These are phyloP conservation scores for Colletotrichum simmondsii DNA, from an alignment of 2,329 filamentous ascomycete species.

Conservation along the genomic window DNA sequence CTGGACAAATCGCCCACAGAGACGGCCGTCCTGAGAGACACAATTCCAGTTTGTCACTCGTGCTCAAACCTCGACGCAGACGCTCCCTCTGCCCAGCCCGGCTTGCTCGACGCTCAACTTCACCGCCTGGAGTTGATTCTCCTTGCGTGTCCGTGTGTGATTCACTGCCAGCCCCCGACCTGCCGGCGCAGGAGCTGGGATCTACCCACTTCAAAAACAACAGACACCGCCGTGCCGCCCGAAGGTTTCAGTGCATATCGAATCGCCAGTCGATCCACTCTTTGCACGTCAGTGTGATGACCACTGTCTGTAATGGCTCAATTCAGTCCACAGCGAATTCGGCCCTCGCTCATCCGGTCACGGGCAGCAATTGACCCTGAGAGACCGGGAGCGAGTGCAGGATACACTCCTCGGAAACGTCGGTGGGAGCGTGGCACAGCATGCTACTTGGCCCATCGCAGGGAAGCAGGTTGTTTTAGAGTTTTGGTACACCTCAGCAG, in stretches of 20 bases:
- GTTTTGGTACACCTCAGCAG: slow-evolving; percentile 17
- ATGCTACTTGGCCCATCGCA: neutral
- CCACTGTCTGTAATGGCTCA: slow-evolving; percentile 11
- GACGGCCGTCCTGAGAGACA: slow-evolving; percentile 3
- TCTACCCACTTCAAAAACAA: slow-evolving; percentile 6
- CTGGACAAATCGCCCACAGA: slow-evolving; percentile 7
- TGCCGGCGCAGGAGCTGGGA: slow-evolving; percentile 24
- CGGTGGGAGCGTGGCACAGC: neutral
- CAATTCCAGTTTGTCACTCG: slow-evolving; percentile 4
- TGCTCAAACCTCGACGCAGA: slow-evolving; percentile 7
- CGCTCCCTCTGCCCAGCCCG: slow-evolving; percentile 15
- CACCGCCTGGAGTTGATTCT: slow-evolving; percentile 24
- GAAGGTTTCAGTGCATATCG: slow-evolving; percentile 26
- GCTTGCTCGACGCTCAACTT: slow-evolving; percentile 10
- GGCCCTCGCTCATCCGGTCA: neutral
- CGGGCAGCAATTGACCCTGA: neutral
- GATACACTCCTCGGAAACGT: neutral
- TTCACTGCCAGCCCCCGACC: slow-evolving; percentile 21
- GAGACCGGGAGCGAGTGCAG: slow-evolving; percentile 1
- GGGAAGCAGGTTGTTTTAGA: slow-evolving; percentile 32
- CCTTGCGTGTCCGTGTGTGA: slow-evolving; percentile 30
- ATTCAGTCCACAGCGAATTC: neutral
- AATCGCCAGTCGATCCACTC: slow-evolving; percentile 24
- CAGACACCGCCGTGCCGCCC: slow-evolving; percentile 24
- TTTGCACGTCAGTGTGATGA: slow-evolving; percentile 29